These are phyloP conservation scores for Aspergillus viridinutans DNA, from an alignment of 2,329 filamentous ascomycete species.

Conservation along the genomic window DNA sequence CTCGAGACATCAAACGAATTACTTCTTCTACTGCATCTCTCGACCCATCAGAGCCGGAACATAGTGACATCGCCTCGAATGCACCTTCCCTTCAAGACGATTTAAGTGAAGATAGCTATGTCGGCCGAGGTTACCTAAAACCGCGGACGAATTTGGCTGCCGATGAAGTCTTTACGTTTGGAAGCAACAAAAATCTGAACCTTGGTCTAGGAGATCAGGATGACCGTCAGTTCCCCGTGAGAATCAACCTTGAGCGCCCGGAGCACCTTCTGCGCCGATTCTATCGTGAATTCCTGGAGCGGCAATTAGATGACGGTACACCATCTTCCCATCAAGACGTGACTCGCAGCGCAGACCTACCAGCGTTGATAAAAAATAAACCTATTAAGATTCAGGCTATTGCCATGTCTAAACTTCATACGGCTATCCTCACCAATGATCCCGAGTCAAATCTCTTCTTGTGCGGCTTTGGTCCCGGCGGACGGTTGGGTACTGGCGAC, in stretches of 20 bases:
- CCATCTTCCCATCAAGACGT: conserved; percentile 24
- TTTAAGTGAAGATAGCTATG: conserved; percentile 43
- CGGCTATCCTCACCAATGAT: conserved; percentile 80
- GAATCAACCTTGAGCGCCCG: conserved; percentile 70
- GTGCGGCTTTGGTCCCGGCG: conserved; percentile 86
- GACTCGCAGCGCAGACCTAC: conserved; percentile 55
- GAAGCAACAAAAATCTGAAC: conserved; percentile 92
- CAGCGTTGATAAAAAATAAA: conserved; percentile 65
- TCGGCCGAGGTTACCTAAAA: conserved; percentile 23
- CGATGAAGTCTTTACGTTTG: conserved; percentile 89
- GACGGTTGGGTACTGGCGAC: conserved; percentile 81
- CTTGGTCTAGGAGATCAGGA: conserved; percentile 94
- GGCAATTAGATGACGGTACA: conserved; percentile 31
- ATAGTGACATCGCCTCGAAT: conserved; percentile 26
- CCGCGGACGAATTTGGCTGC: conserved; percentile 50
- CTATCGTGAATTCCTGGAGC: conserved; percentile 59
- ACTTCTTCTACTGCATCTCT: conserved; percentile 26
- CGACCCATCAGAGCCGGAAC: conserved; percentile 44
- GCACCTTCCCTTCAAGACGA: conserved; percentile 43
- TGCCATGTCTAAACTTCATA: conserved; percentile 85
- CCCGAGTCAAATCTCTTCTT: conserved; percentile 87
- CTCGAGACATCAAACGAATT: conserved; percentile 58
- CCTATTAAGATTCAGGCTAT: conserved; percentile 76
- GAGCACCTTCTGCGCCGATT: conserved; percentile 71
- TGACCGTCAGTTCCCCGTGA: conserved; percentile 88